These are phyloP conservation scores for Boletus reticuloceps DNA, from an alignment of 768 basidiomycete genomes.

Conservation along the genomic window DNA sequence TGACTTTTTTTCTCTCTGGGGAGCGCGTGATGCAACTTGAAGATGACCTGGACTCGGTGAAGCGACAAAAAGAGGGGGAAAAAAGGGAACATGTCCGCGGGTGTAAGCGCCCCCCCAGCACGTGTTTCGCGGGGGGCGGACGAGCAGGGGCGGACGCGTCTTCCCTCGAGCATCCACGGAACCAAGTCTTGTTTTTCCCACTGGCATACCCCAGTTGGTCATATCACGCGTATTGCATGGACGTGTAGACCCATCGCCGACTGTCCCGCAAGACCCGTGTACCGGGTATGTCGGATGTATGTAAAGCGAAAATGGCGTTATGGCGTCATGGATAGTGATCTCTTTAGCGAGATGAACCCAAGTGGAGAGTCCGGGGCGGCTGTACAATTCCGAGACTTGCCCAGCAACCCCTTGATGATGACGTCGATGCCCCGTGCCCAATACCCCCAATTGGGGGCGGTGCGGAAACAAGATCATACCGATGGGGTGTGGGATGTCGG, in stretches of 20 bases:
- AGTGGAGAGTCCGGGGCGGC: conserved; percentile 7
- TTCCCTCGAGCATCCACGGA: too few relatives aligned
- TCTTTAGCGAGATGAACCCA: conserved; percentile 12
- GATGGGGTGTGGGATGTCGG: neutral
- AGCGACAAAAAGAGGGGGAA: too few relatives aligned
- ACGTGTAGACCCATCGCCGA: neutral
- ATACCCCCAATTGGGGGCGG: conserved; percentile 1
- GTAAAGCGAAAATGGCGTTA: neutral
- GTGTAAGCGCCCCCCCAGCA: too few relatives aligned
- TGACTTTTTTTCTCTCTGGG: too few relatives aligned
- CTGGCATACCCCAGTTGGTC: too few relatives aligned
- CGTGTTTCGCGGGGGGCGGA: too few relatives aligned
- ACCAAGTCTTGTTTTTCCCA: too few relatives aligned
- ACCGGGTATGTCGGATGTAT: conserved; percentile 2
- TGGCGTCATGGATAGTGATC: conserved; percentile 5
- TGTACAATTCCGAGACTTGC: neutral
- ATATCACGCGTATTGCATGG: too few relatives aligned
- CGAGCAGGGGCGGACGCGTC: too few relatives aligned
- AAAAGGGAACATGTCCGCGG: too few relatives aligned
- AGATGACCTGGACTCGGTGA: too few relatives aligned
- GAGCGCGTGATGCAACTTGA: too few relatives aligned
- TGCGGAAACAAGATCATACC: neutral
- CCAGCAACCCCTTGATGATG: conserved; percentile 15
- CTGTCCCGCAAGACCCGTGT: neutral
- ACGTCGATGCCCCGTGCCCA: conserved; percentile 16